A percentile compares a stretch with the other conserved stretches of the same genome.
Conservation (phyloP, 163 green algal species). For the Volvox carteri region DNA sequence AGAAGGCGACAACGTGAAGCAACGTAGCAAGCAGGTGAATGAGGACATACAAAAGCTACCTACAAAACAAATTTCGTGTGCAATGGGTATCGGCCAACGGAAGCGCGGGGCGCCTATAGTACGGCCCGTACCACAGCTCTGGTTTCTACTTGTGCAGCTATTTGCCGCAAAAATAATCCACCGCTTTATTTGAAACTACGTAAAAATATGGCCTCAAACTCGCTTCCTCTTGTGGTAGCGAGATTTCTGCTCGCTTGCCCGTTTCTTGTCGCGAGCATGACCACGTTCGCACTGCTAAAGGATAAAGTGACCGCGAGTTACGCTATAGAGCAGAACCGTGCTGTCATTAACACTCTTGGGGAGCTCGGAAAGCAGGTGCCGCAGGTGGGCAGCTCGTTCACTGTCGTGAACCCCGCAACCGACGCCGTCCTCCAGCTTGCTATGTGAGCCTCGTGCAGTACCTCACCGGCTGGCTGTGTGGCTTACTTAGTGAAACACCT, state of each 20-base stretch:
- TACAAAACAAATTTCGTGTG: neutral
- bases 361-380: constrained; percentile 17
- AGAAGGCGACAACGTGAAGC: neutral
- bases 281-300: neutral
- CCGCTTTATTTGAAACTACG: neutral
- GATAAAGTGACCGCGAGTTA: neutral
- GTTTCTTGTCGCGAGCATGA: neutral
- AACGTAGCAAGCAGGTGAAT: neutral
- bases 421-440: too few relatives aligned
- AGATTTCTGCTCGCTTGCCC: constrained; percentile 29
- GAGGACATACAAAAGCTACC: neutral
- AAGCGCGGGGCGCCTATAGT: neutral
- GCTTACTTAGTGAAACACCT: too few relatives aligned
- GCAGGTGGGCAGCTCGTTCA: neutral
- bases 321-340: neutral
- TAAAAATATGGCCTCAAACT: neutral
- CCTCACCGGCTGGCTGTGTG: too few relatives aligned
- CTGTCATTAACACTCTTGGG: neutral
- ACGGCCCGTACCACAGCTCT: neutral
- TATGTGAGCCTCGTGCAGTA: too few relatives aligned
- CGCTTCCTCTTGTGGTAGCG: neutral
- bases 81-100: neutral
- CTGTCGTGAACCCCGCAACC: too few relatives aligned
- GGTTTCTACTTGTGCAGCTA: neutral
- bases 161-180: neutral